phyloP scores from a whole-genome alignment of 2,329 filamentous ascomycete genomes.

The Cryphonectria japonica region DNA sequence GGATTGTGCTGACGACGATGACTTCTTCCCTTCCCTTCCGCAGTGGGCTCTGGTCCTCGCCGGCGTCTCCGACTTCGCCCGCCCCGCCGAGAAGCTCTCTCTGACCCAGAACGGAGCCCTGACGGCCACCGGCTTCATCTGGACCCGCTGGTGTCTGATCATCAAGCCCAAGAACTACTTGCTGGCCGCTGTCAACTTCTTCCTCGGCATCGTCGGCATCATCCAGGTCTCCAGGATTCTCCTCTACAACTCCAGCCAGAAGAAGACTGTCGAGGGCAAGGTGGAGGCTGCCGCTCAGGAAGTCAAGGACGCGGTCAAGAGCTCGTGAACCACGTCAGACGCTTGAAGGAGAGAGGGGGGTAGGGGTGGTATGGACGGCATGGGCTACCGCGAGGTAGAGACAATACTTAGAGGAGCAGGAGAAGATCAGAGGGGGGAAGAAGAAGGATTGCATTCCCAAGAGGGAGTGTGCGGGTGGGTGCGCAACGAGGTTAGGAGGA shows the following conservation, averaged over 20 bases:
- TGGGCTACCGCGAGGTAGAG: neutral
- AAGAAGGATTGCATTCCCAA: neutral
- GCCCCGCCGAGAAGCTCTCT: conserved; percentile 90
- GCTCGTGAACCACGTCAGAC: conserved; percentile 15
- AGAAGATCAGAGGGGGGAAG: neutral
- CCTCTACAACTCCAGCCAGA: conserved; percentile 64
- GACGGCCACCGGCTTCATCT: conserved; percentile 90
- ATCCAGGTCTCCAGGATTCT: conserved; percentile 81
- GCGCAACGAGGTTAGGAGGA: neutral
- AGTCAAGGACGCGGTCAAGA: conserved; percentile 42
- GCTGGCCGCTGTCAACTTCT: conserved; percentile 97
- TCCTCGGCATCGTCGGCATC: conserved; percentile 85
- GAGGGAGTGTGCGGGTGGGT: neutral
- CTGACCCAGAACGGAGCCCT: conserved; percentile 90
- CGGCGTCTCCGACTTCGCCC: conserved; percentile 87
- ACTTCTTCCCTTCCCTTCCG: conserved; percentile 43
- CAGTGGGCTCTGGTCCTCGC: conserved; percentile 92
- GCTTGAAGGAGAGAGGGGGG: neutral
- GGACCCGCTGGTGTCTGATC: conserved; percentile 98
- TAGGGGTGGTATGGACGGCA: neutral
- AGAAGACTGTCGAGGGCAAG: conserved; percentile 44
- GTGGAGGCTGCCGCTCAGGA: conserved; percentile 34
- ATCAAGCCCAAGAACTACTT: conserved; percentile 93
- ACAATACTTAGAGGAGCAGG: neutral
- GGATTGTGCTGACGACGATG: neutral